Base-by-base conservation (phyloP, 352 stramenopile genomes). In the Pythium insidiosum region DNA sequence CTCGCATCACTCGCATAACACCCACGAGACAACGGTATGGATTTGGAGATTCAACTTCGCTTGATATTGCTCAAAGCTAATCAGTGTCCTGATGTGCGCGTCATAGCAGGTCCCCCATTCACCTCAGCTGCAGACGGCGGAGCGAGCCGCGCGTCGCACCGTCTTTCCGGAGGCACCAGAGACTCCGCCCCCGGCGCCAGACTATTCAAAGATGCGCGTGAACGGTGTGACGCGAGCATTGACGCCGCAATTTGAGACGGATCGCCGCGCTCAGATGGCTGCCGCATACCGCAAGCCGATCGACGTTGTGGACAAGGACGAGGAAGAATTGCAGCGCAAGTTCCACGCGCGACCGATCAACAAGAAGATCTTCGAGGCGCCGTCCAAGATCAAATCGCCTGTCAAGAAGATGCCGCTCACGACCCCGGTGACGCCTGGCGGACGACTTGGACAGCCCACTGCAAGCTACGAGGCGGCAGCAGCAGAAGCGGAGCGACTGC, bases 331-430 rank as follows among this genome's bases (percentile, higher is more conserved):
- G 43, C 56, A 68, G 12, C 80, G 71, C 33, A 87, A 92, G 43
- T 92, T 92, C 47, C 79, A 88, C 26, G 76, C 76, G 23, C 54
- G 66, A 4, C 76, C 79, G n/a, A 52, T 92, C 18, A 77, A 68
- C 29, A 62, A 63, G 20, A 63, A 51, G 12, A 71, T 90, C 28
- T 50, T 90, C 13, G 59, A 77, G 34, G 44, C 64, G 0, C 48
- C 41, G n/a, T n/a, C n/a, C n/a, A n/a, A n/a, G n/a, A 19, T 22
- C 9, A 68, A 63, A 24, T 47, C 61, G 9, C 50, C 43, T 1
- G 20, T 38, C 5, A 39, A 46, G 23, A 53, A 50, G 38, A 25
- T 43, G 15, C 51, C 26, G 13, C 58, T 84, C 19, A 79, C 66
- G 16, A 63, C 68, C 22, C 58, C 68, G 0, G 41, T 59, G 19